These are phyloP conservation scores for Talaromyces sp. DNA, from an alignment of 2,329 filamentous ascomycete species.

Conservation along the genomic window DNA sequence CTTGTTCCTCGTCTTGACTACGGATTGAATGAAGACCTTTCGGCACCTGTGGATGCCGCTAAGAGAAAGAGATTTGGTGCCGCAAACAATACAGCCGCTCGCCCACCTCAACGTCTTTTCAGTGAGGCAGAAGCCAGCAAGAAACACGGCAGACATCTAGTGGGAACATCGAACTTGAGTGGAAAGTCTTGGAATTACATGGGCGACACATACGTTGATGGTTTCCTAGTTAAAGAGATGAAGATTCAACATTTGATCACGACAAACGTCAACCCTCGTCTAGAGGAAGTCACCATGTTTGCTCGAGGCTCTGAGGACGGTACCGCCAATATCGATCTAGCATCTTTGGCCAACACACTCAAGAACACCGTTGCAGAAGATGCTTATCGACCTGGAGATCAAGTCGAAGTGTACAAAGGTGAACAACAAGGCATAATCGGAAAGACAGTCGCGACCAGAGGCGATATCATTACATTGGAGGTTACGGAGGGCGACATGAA, in stretches of 20 bases:
- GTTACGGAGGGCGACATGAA: conserved; percentile 78
- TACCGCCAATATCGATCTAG: conserved; percentile 87
- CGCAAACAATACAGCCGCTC: conserved; percentile 54
- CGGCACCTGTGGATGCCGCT: conserved; percentile 51
- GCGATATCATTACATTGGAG: conserved; percentile 84
- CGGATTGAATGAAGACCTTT: conserved; percentile 75
- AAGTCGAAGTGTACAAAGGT: conserved; percentile 94
- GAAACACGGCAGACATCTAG: conserved; percentile 66
- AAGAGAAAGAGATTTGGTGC: conserved; percentile 74
- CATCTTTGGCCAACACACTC: conserved; percentile 82
- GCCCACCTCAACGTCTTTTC: conserved; percentile 85
- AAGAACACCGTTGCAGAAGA: conserved; percentile 79
- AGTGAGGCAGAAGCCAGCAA: conserved; percentile 91
- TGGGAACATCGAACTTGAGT: conserved; percentile 51
- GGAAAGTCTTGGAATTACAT: conserved; percentile 78
- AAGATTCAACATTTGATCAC: conserved; percentile 82
- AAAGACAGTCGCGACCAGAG: conserved; percentile 78
- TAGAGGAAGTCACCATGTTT: conserved; percentile 96
- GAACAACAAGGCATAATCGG: conserved; percentile 91
- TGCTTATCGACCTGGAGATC: conserved; percentile 85
- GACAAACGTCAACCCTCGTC: conserved; percentile 84
- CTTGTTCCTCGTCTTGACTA: conserved; percentile 92
- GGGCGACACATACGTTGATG: conserved; percentile 85
- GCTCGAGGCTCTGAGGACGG: conserved; percentile 85
- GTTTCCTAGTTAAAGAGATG: conserved; percentile 90